Base-by-base conservation (phyloP, 352 stramenopile species). In the Phytophthora ramorum region DNA sequence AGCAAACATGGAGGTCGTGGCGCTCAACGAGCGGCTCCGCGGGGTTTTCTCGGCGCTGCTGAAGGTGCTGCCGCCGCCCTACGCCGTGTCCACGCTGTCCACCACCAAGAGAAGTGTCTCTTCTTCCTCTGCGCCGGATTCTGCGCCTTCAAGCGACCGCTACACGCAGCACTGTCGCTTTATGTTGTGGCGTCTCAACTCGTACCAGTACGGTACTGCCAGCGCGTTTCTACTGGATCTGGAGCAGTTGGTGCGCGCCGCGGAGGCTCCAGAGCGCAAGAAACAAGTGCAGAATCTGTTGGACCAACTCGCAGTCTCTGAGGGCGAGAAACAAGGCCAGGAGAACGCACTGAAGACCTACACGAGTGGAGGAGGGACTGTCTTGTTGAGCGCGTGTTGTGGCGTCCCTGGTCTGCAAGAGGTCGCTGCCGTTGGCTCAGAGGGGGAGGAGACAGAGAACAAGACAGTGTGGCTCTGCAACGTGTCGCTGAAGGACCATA, bases 21-120 rank as follows among this genome's bases (percentile, higher is more conserved):
- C 61, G 66, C 76, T 93, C 1, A 92, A 93, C 59, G 78, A 89
- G 71, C 69, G 81, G 56, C 79, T 93, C 35, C 85, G 85, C 20
- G 57, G 66, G 24, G 70, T 75, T 66, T 93, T 92, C 68, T 74
- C 83, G 57, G 56, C 73, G 50, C 68, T 93, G 34, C 58, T 91
- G 51, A 84, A 84, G 69, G 57, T 83, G 8, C 71, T 93, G 0
- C 72, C 71, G 28, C 52, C 58, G 7, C 78, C 73, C 0, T 52
- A 63, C 40, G 32, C 54, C 9, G 52, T 65, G 1, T 63, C 51
- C 19, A 41, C 24, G 20, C 47, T 60, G 9, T 22, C 16, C 38
- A 57, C 2, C 2, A 37, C 50, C 4, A 28, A 40, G 26, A 24
- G 14, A 7, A 30, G 22, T 32, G 4, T 32, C 12, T 52, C n/a